Evolutionary conservation across 345 rosid species (phyloP), one percentile per base, ranked within the genome.

Genomic region (Arabis alpina): DNA sequence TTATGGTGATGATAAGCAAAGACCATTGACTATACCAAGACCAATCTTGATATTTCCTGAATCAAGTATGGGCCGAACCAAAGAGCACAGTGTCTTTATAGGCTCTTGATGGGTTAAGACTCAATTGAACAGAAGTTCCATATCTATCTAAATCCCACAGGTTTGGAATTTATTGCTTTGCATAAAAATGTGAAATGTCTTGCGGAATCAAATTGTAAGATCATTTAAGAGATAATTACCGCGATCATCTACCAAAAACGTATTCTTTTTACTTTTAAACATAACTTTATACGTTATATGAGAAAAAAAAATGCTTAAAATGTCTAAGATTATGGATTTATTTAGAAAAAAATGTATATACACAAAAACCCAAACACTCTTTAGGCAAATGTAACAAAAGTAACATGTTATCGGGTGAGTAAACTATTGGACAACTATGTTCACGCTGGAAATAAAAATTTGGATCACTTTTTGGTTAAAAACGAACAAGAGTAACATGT

Each of bases 31-130:
- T 14, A 12, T 15, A 27, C 14, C 54, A 57, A 37, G 48, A 48
- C 5, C 41, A 8, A 40, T 70, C 25, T 32, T 50, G 32, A n/a
- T 70, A 39, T 59, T 42, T 39, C 43, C 4, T 19, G 74, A 45
- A 32, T 61, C 8, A 42, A 24, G 16, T 32, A 3, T 61, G 25
- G 30, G 47, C 30, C 45, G 45, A n/a, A 14, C 47, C 4, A 61
- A 52, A 27, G 13, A 71, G 37, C 34, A 9, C 10, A 30, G 24
- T 44, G 5, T 32, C 54, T 6, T 14, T 8, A 15, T n/a, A n/a
- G n/a, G n/a, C n/a, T 47, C 54, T 45, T 43, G 25, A 23, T 56
- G 47, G 19, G 47, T 24, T 50, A 4, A 36, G 47, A 49, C 47
- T 7, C 32, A n/a, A 27, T 12, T 63, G 14, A 47, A 45, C 11